Evolutionary conservation across 1,284 basidiomycete genomes (phyloP).

Genomic region (Cryptococcus sp.): DNA sequence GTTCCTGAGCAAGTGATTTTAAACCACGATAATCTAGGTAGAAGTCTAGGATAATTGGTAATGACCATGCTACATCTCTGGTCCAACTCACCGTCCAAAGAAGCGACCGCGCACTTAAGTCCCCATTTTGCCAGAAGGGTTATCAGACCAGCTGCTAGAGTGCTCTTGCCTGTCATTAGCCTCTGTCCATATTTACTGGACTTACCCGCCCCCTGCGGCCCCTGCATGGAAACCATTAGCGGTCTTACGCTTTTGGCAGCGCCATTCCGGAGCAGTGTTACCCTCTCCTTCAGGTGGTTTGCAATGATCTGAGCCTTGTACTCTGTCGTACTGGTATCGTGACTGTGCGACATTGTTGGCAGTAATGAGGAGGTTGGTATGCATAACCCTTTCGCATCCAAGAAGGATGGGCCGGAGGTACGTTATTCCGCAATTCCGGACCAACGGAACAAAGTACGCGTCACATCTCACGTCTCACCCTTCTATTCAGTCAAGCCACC

Average conservation of each 20-base stretch:
- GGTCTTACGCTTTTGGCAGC: constrained; percentile 14
- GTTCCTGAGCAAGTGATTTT: constrained; percentile 19
- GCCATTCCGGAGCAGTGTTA: constrained; percentile 10
- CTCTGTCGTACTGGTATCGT: constrained; percentile 8
- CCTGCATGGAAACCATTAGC: constrained; percentile 32
- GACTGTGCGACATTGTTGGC: not conserved
- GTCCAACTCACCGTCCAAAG: constrained; percentile 26
- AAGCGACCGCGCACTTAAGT: constrained; percentile 28
- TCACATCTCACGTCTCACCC: no score
- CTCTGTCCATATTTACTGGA: not conserved
- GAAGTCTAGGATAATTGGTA: constrained; percentile 33
- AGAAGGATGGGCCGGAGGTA: no score
- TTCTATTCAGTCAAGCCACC: not conserved
- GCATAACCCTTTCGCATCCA: no score
- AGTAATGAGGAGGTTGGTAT: no score
- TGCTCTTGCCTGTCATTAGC: constrained; percentile 30
- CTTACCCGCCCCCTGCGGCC: constrained; percentile 32
- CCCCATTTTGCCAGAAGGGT: constrained; percentile 17
- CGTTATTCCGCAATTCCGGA: no score
- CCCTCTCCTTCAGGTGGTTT: constrained; percentile 21
- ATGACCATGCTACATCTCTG: not conserved
- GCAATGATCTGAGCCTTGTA: constrained; percentile 40
- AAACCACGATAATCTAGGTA: constrained; percentile 33
- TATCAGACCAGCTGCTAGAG: constrained; percentile 30
- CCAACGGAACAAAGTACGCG: no score